Base-by-base conservation (phyloP, 805 yeast genomes). In the Peterozyma xylosa region DNA sequence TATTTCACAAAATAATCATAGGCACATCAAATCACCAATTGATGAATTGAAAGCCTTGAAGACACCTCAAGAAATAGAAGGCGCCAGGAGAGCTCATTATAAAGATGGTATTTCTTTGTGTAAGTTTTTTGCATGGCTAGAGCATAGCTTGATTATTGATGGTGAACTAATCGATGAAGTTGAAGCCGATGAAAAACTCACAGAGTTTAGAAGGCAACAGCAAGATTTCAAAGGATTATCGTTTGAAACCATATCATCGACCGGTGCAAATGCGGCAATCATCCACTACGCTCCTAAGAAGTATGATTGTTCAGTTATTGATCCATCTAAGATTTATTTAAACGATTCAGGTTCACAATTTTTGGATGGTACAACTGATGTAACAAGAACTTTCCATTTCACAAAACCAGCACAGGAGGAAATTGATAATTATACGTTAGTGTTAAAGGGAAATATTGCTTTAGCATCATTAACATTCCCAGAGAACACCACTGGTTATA, bases 211-310 rank as follows among this genome's bases (percentile, higher is more conserved):
- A 53, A 58, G 70, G 30, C 62, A 71, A 30, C 72, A 73, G 50
- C 73, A 73, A 16, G 64, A 73, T 48, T 78, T 74, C 54, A 71
- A 66, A 16, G 93, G 90, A 0, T 71, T 78, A 38, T 80, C 88
- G 3, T 85, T 85, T 59, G 80, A 76, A 40, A 84, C 93, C 0
- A 84, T 85, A 39, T 78, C 87, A 42, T 76, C 89, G 5, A 70
- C 86, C 1, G 93, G 91, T 1, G 68, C 87, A 11, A 85, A 84
- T 57, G 86, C 87, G 9, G 86, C 93, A 1, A 68, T 85, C 30
- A 82, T 86, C 48, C 95, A 86, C 58, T 86, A 86, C 58, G 65
- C 78, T 36, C 93, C 95, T 3, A 52, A 58, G 11, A 57, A 60
- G 41, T 65, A 65, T 5, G 55, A 59, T 10, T 68, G 73, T 46